Conservation (phyloP, 1,284 basidiomycete species). For the Sporisorium scitamineum region DNA sequence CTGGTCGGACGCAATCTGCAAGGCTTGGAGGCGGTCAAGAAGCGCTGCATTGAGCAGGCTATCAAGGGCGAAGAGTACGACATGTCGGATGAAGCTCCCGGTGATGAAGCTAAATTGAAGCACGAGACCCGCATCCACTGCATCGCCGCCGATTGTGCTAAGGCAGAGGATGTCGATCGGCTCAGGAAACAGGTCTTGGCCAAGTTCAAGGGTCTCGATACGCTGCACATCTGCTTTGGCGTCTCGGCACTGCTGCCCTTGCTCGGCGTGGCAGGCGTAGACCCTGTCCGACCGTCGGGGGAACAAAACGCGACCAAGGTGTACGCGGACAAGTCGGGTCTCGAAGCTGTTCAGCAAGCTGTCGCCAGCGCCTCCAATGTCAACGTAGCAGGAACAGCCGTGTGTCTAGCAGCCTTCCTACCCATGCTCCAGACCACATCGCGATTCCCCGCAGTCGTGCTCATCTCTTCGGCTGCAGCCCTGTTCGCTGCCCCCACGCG, state of each 20-base stretch:
- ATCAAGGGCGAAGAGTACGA: slow-evolving; percentile 54
- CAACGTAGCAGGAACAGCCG: slow-evolving; percentile 72
- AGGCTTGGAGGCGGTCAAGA: slow-evolving; percentile 75
- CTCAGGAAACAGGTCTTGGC: slow-evolving; percentile 74
- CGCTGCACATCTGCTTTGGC: slow-evolving; percentile 84
- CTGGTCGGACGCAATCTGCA: slow-evolving; percentile 79
- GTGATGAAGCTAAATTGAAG: slow-evolving; percentile 56
- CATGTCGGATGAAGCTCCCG: slow-evolving; percentile 53
- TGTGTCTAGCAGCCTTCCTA: slow-evolving; percentile 73
- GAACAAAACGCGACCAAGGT: slow-evolving; percentile 72
- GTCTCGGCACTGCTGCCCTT: slow-evolving; percentile 85
- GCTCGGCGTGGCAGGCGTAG: slow-evolving; percentile 78
- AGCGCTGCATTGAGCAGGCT: slow-evolving; percentile 73
- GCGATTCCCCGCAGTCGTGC: slow-evolving; percentile 78
- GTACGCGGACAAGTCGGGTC: slow-evolving; percentile 70
- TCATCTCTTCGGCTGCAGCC: slow-evolving; percentile 84
- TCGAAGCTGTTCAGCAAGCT: slow-evolving; percentile 70
- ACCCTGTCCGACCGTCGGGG: slow-evolving; percentile 69
- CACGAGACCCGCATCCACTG: slow-evolving; percentile 44
- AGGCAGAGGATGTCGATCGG: slow-evolving; percentile 77
- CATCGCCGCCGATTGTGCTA: slow-evolving; percentile 77
- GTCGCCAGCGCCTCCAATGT: slow-evolving; percentile 69
- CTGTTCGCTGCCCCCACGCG: slow-evolving; percentile 87
- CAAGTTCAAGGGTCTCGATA: slow-evolving; percentile 83
- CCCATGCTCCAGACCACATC: slow-evolving; percentile 81